Evolutionary conservation across 2,329 filamentous ascomycete genomes (phyloP).

Genomic region (Trichoderma harzianum): DNA sequence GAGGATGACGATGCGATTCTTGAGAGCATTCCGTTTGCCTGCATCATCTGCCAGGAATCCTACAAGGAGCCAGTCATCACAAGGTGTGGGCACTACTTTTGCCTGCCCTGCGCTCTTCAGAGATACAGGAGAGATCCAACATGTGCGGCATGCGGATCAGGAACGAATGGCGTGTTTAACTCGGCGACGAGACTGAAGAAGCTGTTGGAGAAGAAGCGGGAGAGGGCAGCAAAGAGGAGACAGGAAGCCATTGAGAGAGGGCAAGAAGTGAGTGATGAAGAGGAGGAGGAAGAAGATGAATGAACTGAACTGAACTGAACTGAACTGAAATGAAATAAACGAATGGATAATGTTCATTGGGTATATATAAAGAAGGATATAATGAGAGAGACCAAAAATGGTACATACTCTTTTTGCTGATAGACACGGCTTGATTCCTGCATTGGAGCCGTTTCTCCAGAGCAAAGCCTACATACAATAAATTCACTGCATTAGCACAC

Average conservation of each 20-base stretch:
- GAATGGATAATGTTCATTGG: neutral
- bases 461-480: neutral
- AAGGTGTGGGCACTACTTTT: conserved; percentile 94
- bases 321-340: neutral
- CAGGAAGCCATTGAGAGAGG: conserved; percentile 51
- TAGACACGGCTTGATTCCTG: neutral
- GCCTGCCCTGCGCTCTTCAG: conserved; percentile 81
- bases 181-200: conserved; percentile 78
- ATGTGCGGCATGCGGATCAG: conserved; percentile 80
- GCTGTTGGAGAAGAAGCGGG: conserved; percentile 70
- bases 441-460: neutral
- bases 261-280: conserved; percentile 48
- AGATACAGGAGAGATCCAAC: conserved; percentile 82
- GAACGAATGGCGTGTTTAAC: conserved; percentile 89
- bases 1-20: conserved; percentile 57
- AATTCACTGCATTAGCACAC: neutral
- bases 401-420: neutral
- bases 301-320: neutral
- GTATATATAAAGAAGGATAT: neutral
- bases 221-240: conserved; percentile 56
- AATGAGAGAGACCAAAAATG: neutral
- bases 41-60: conserved; percentile 75
- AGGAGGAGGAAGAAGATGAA: conserved; percentile 29
- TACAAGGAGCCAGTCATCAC: conserved; percentile 83
- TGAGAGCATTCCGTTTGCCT: conserved; percentile 84